Conservation (phyloP, 1,139 yeast genomes). For the Nakaseomyces glabratus region DNA sequence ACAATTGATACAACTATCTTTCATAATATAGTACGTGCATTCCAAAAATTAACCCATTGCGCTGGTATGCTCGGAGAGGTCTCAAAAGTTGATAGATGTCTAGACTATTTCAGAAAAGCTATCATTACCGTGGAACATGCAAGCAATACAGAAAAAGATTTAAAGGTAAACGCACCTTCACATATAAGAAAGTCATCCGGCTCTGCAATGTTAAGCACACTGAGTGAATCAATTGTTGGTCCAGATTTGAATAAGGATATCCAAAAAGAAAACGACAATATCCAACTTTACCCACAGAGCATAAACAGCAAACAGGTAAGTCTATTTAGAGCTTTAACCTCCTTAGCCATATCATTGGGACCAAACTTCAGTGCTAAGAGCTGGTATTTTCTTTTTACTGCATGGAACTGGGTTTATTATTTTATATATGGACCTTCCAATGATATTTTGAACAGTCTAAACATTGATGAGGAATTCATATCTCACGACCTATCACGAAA, state of each 20-base stretch:
- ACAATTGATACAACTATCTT: conserved; percentile 58
- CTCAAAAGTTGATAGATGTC: conserved; percentile 50
- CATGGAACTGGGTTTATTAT: conserved; percentile 70
- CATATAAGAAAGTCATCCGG: conserved; percentile 20
- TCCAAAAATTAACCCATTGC: conserved; percentile 74
- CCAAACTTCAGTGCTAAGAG: conserved; percentile 48
- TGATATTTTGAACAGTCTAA: conserved; percentile 27
- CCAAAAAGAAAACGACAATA: conserved; percentile 1
- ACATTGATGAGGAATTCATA: conserved; percentile 33
- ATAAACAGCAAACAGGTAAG: conserved; percentile 46
- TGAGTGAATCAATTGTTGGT: conserved; percentile 57
- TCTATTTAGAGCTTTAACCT: conserved; percentile 70
- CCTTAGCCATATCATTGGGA: conserved; percentile 72
- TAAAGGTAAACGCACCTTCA: not conserved
- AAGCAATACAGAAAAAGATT: conserved; percentile 17
- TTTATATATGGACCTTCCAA: conserved; percentile 55
- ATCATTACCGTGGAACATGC: conserved; percentile 41
- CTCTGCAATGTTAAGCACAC: conserved; percentile 27
- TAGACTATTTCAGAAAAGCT: conserved; percentile 49
- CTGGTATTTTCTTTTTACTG: conserved; percentile 61
- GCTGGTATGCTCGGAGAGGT: conserved; percentile 61
- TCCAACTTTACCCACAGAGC: conserved; percentile 17
- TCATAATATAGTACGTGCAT: conserved; percentile 54
- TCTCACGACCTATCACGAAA: conserved; percentile 28
- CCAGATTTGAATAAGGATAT: conserved; percentile 21